Evolutionary conservation across 2,329 filamentous ascomycete genomes (phyloP), one percentile per base, ranked within the genome.

Genomic region (Neonectria neomacrospora): DNA sequence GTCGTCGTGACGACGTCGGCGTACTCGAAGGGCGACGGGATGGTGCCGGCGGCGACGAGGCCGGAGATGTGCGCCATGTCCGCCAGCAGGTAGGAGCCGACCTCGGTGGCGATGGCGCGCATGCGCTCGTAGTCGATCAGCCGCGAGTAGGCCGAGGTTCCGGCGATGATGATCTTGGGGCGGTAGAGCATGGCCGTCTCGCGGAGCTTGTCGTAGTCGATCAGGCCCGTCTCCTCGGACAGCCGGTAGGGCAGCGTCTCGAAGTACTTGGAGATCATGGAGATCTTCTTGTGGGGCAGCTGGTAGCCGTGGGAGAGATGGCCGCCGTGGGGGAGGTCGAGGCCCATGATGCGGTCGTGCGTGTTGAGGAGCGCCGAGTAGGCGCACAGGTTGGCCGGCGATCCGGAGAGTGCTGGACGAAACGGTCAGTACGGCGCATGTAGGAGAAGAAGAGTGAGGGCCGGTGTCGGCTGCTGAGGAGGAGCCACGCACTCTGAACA

Each of bases 1-100:
- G 95, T 98, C n/a, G 95, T 98, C 39, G 95, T 97, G 64, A 98
- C 95, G 59, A 98, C 90, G 77, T 97, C 95, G 64, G 93, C 91
- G 78, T 91, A 89, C 68, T 88, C 87, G 81, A 97, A 98, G 42
- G 95, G 95, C 66, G 91, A 91, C 54, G 93, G 92, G 68, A 97
- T 90, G 58, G 97, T 94, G 73, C 92, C 93, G 67, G 92, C 94
- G 30, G 95, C 94, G 56, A 98, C 89, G 65, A 97, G 84, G 71
- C 95, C 95, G 8, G 94, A 97, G 70, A 97, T 95, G 77, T 98
- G 95, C 58, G 95, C 95, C 90, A 98, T 97, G 75, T 98, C 95
- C 69, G 93, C 92, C 65, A 98, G 83, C 53, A 97, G 86, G 81
- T 97, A 97, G 73, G 93, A 92, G 72, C 93, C 93, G 53, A 93